These are phyloP conservation scores for Amanita jacksonii DNA, from an alignment of 768 basidiomycete species.

Conservation along the genomic window DNA sequence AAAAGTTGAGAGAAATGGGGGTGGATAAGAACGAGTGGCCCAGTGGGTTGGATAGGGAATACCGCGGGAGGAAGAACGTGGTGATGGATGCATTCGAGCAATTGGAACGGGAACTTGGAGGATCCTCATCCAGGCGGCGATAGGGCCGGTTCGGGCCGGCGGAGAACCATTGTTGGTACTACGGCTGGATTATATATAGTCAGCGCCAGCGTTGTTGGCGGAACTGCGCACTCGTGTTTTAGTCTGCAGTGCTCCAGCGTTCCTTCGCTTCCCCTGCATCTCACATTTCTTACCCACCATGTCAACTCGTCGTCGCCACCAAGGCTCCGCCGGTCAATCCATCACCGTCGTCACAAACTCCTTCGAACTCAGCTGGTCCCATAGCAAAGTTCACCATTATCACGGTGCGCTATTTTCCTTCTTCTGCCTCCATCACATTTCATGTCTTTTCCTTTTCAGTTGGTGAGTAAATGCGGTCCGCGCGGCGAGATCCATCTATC, in stretches of 20 bases:
- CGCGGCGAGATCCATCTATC: no score
- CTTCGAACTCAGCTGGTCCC: slow-evolving; percentile 1
- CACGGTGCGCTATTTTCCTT: not conserved
- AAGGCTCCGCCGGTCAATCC: no score
- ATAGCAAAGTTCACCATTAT: slow-evolving; percentile 2
- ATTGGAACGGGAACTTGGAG: slow-evolving; percentile 54
- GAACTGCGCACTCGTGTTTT: no score
- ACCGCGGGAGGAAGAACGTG: slow-evolving; percentile 20
- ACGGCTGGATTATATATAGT: not conserved
- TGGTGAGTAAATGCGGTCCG: not conserved
- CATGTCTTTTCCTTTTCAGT: not conserved
- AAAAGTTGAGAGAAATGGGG: slow-evolving; percentile 33
- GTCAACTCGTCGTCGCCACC: no score
- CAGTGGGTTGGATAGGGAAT: slow-evolving; percentile 23
- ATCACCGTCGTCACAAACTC: slow-evolving; percentile 1
- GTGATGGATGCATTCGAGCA: slow-evolving; percentile 63
- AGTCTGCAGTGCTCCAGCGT: slow-evolving; percentile 2
- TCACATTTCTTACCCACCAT: not conserved
- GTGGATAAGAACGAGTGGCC: slow-evolving; percentile 67
- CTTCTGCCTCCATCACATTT: not conserved
- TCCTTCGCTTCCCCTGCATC: not conserved
- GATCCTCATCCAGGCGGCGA: no score
- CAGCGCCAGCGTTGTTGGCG: slow-evolving; percentile 2
- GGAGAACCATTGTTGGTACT: not conserved
- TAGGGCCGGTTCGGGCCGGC: slow-evolving; percentile 11